These are phyloP conservation scores for Artemisia tridentata DNA, from an alignment of 129 eudicot species.

Conservation along the genomic window DNA sequence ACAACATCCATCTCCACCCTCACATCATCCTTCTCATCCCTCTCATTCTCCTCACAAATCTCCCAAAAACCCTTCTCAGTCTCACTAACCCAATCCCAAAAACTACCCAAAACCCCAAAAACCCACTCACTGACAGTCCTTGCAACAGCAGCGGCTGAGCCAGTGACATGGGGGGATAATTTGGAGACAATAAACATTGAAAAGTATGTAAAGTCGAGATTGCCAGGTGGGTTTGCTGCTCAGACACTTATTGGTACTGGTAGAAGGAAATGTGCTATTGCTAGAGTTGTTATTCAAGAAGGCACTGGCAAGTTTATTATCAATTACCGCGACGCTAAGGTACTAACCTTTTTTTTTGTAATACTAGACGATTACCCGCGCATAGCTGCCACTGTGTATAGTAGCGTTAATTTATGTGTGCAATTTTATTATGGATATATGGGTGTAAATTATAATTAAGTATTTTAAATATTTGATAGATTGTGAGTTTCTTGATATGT, in stretches of 20 bases:
- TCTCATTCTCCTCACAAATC: constrained; percentile 74
- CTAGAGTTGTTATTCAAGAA: constrained; percentile 87
- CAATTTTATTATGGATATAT: too few species aligned
- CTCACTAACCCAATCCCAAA: constrained; percentile 33
- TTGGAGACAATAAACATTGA: constrained; percentile 36
- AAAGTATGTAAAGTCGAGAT: constrained; percentile 69
- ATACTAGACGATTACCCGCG: too few species aligned
- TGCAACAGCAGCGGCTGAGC: constrained; percentile 35
- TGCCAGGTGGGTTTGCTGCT: constrained; percentile 93
- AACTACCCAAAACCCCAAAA: constrained; percentile 20
- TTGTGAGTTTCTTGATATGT: too few species aligned
- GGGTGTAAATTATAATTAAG: too few species aligned
- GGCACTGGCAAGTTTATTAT: constrained; percentile 80
- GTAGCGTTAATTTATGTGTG: too few species aligned
- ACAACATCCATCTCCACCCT: constrained; percentile 56
- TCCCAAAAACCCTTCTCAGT: constrained; percentile 43
- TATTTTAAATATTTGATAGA: too few species aligned
- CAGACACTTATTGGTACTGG: constrained; percentile 82
- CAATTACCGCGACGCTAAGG: constrained; percentile 75
- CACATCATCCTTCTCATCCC: constrained; percentile 69
- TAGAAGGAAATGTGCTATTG: constrained; percentile 83
- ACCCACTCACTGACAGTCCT: constrained; percentile 34
- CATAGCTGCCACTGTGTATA: too few species aligned
- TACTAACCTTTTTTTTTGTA: not conserved
- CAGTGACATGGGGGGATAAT: constrained; percentile 24